phyloP scores from a whole-genome alignment of 176 grass and related monocot species.

The Aegilops sharonensis region DNA sequence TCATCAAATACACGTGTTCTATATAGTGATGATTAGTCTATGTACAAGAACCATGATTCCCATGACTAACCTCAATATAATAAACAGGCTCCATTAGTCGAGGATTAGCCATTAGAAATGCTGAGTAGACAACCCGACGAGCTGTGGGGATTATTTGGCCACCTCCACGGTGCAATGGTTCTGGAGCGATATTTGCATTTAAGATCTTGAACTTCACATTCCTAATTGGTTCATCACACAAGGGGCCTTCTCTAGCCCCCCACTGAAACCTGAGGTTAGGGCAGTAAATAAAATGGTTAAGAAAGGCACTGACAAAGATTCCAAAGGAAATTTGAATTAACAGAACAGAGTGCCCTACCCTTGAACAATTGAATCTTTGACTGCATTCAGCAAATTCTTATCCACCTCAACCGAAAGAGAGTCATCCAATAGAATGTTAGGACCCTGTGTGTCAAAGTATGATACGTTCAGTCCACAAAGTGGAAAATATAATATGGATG shows the following conservation, averaged over 20 bases:
- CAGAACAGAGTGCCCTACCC: conserved; percentile 49
- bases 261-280: conserved; percentile 75
- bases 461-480: conserved; percentile 13
- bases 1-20: background rate
- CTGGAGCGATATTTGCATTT: conserved; percentile 85
- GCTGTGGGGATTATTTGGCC: conserved; percentile 98
- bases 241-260: conserved; percentile 98
- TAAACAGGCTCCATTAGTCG: conserved; percentile 98
- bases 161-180: conserved; percentile 93
- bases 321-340: conserved; percentile 12
- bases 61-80: conserved; percentile 77
- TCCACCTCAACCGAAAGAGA: conserved; percentile 95
- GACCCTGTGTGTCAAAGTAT: conserved; percentile 52
- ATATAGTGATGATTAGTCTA: background rate
- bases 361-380: conserved; percentile 97
- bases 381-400: conserved; percentile 81
- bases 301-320: background rate
- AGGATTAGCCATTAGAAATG: conserved; percentile 95
- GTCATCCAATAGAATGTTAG: conserved; percentile 94
- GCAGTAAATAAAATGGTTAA: conserved; percentile 33
- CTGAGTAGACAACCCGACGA: conserved; percentile 92
- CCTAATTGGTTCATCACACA: conserved; percentile 96
- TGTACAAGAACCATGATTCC: background rate
- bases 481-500: background rate
- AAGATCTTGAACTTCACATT: conserved; percentile 98